Percentiles rank a stretch among this genome's conserved stretches.
phyloP scores from a whole-genome alignment of 208 protist genomes.

The Acanthamoeba lenticulata region DNA sequence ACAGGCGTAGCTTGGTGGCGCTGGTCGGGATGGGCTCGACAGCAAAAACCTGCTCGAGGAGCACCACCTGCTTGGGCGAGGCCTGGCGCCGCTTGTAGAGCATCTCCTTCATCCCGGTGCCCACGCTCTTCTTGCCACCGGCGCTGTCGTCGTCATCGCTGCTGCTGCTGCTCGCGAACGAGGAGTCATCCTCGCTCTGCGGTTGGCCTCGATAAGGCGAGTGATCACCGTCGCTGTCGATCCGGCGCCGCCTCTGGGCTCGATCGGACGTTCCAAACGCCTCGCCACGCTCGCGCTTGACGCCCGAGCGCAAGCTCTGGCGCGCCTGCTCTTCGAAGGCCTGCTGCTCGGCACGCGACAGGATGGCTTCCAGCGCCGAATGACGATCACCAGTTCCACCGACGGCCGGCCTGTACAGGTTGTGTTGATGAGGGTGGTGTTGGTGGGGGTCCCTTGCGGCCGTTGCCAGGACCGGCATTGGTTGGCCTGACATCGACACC shows the following conservation, averaged over 20 bases:
- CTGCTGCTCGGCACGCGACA: neutral
- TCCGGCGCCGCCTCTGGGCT: neutral
- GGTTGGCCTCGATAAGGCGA: neutral
- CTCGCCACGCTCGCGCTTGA: neutral
- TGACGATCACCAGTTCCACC: neutral
- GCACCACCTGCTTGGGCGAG: slow-evolving; percentile 45
- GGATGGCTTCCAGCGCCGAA: neutral
- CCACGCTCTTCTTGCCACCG: neutral
- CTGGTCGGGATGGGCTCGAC: slow-evolving; percentile 49
- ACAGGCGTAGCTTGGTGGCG: slow-evolving; percentile 16
- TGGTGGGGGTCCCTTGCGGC: neutral
- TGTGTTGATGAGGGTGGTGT: neutral
- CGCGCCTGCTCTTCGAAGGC: neutral
- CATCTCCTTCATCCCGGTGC: neutral
- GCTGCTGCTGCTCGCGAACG: neutral
- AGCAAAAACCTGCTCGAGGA: slow-evolving; percentile 57
- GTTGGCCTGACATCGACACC: neutral
- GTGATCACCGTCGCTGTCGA: neutral
- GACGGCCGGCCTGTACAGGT: neutral
- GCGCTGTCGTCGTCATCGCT: neutral
- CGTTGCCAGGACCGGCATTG: neutral
- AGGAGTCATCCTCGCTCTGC: neutral
- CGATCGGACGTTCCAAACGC: neutral
- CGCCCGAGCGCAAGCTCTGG: neutral
- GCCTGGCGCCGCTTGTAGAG: slow-evolving; percentile 26